Conservation (phyloP, 2,329 filamentous ascomycete species). For the Blumeriella jaapii region DNA sequence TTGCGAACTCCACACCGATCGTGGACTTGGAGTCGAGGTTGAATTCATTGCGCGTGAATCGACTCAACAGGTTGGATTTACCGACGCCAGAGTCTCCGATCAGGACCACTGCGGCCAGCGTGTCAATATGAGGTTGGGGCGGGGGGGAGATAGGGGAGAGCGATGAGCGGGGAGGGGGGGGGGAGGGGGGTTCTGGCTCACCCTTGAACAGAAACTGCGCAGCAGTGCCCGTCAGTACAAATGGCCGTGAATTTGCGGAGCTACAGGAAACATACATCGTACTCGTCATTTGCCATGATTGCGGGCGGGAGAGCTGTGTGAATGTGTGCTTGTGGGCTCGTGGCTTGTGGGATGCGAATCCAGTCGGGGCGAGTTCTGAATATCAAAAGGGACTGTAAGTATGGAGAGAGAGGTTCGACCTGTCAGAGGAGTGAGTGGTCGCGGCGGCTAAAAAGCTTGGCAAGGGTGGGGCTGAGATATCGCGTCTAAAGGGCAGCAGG, state of each 20-base stretch:
- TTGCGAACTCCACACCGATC: slow-evolving; percentile 98
- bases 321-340: slow-evolving; percentile 1
- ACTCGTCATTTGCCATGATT: slow-evolving; percentile 99
- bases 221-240: slow-evolving; percentile 28
- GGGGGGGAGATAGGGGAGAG: no score
- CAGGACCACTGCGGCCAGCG: slow-evolving; percentile 62
- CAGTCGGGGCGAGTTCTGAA: no score
- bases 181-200: slow-evolving; percentile 32
- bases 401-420: slow-evolving; percentile 3
- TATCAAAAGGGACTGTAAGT: no score
- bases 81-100: slow-evolving; percentile 99
- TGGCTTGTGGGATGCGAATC: slow-evolving; percentile 1
- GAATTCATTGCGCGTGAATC: slow-evolving; percentile 99
- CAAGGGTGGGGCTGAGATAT: slow-evolving; percentile 1
- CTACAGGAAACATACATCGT: slow-evolving; percentile 79
- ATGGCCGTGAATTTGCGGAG: no score
- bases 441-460: no score
- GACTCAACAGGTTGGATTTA: slow-evolving; percentile 98
- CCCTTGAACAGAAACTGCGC: slow-evolving; percentile 97
- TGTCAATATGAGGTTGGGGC: no score
- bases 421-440: slow-evolving; percentile 3
- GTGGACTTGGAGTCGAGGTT: slow-evolving; percentile 99
- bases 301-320: slow-evolving; percentile 23
- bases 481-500: no score
- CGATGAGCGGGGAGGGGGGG: slow-evolving; percentile 18